Base-by-base conservation (phyloP, 345 rosid species). In the Sisymbrium altissimum region DNA sequence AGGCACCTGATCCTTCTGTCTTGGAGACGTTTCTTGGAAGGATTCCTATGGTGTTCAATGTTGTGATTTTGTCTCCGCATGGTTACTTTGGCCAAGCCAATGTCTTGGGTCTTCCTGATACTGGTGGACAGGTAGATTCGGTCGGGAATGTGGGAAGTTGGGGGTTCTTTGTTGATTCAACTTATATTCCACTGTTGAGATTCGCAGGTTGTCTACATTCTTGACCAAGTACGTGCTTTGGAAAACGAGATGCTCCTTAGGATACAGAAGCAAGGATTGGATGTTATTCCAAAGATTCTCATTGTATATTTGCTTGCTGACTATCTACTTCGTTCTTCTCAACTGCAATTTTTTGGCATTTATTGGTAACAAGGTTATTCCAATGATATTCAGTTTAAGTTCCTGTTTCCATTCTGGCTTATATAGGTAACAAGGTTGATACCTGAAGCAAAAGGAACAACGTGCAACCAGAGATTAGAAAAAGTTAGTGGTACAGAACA, bases 81-180 rank as follows among this genome's bases (percentile, higher is more conserved):
- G 90, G 87, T 27, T 88, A 83, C 79, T 84, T 86, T 72, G 92
- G 87, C 13, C 87, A 88, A 81, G 89, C 86, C 35, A 81, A 84
- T 78, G 88, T 88, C 64, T 73, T 88, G 55, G 88, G 89, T 78
- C 81, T 79, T 79, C 92, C 84, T 10, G 88, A 86, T 74, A 88
- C 92, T 63, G 88, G 87, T 43, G 92, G 83, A 61, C 89, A 85
- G 85, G 86, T 87, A 44, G 3, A 5, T 55, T 68, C 32, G 4
- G 21, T 75, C 0, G 10, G 2, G 33, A 48, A 0, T 57, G 25
- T 41, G 0, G 6, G 49, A 55, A 56, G 18, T 56, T 7, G 9
- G 36, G n/a, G 39, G 2, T 43, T 23, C 23, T 55, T 38, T 57
- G 23, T 53, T 36, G 33, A 44, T 58, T 75, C 27, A 15, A 40